A percentile compares a stretch with the other conserved stretches of the same genome.
These are phyloP conservation scores for Dothistroma septosporum DNA, from an alignment of 2,329 filamentous ascomycete species.

Conservation along the genomic window DNA sequence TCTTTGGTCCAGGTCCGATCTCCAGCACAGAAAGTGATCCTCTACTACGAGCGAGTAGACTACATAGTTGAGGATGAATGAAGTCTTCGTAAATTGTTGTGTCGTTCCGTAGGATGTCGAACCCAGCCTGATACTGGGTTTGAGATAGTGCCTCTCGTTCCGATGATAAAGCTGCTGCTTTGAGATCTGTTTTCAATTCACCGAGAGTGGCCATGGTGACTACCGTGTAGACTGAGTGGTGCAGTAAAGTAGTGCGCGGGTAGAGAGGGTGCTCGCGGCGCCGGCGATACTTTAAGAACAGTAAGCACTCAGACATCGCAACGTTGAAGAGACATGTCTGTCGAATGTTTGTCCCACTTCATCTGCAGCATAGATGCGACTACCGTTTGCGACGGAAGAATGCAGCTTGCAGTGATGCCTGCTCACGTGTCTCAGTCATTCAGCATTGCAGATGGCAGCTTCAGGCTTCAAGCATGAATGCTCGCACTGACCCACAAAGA, in stretches of 20 bases:
- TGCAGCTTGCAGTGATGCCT: background rate
- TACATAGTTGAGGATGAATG: conserved; percentile 49
- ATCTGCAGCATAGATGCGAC: background rate
- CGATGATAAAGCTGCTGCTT: conserved; percentile 30
- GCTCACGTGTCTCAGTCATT: too few species aligned
- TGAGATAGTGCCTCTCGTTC: conserved; percentile 42
- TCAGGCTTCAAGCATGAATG: background rate
- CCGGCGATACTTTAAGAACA: background rate
- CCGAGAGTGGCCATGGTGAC: conserved; percentile 38
- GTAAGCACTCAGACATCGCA: background rate
- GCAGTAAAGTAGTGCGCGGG: too few species aligned
- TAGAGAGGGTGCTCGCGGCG: background rate
- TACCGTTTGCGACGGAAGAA: background rate
- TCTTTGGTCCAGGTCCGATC: conserved; percentile 57
- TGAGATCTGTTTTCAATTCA: conserved; percentile 42
- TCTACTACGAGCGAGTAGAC: conserved; percentile 41
- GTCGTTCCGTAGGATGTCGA: conserved; percentile 42
- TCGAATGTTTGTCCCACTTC: background rate
- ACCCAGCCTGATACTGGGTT: conserved; percentile 48
- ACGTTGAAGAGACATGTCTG: background rate
- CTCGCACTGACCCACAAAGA: background rate
- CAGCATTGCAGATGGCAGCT: too few species aligned
- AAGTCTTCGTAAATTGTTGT: conserved; percentile 48
- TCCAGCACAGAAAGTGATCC: conserved; percentile 52
- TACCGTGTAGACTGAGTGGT: background rate